These are phyloP conservation scores for Botrytis pseudocinerea DNA, from an alignment of 2,329 filamentous ascomycete species.

Conservation along the genomic window DNA sequence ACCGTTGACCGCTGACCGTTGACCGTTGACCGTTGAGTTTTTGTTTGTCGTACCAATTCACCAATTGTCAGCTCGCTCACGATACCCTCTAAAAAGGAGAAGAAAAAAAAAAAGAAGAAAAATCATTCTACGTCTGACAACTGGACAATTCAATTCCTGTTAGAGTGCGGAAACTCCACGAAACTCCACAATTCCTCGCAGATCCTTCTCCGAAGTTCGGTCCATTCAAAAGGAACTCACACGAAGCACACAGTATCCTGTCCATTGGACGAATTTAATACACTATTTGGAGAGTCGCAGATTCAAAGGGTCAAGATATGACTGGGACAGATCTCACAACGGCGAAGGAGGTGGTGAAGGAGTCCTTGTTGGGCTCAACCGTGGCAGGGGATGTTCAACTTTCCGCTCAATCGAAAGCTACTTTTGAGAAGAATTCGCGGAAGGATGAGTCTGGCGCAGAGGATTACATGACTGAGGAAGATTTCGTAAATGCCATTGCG, in stretches of 20 bases:
- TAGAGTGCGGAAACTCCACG: not conserved
- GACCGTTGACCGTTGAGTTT: not conserved
- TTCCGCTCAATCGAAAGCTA: slow-evolving; percentile 71
- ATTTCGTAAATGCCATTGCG: slow-evolving; percentile 89
- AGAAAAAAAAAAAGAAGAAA: not conserved
- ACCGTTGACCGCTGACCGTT: not conserved
- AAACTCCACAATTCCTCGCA: slow-evolving; percentile 13
- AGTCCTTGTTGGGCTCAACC: slow-evolving; percentile 68
- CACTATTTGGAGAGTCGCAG: slow-evolving; percentile 1
- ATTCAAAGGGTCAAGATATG: slow-evolving; percentile 30
- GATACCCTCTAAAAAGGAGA: not conserved
- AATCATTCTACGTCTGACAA: not conserved
- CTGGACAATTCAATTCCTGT: not conserved
- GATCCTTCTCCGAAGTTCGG: slow-evolving; percentile 15
- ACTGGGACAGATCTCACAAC: slow-evolving; percentile 36
- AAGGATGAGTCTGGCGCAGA: slow-evolving; percentile 77
- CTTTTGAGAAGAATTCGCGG: slow-evolving; percentile 74
- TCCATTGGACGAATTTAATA: slow-evolving; percentile 16
- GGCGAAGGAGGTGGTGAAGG: slow-evolving; percentile 68
- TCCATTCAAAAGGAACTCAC: not conserved
- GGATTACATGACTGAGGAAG: slow-evolving; percentile 75
- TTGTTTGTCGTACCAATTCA: not conserved
- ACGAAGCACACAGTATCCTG: slow-evolving; percentile 9
- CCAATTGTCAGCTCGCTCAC: not conserved
- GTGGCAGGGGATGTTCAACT: slow-evolving; percentile 55